Evolutionary conservation across 2,329 filamentous ascomycete species (phyloP).

Genomic region (Fusarium verticillioides): DNA sequence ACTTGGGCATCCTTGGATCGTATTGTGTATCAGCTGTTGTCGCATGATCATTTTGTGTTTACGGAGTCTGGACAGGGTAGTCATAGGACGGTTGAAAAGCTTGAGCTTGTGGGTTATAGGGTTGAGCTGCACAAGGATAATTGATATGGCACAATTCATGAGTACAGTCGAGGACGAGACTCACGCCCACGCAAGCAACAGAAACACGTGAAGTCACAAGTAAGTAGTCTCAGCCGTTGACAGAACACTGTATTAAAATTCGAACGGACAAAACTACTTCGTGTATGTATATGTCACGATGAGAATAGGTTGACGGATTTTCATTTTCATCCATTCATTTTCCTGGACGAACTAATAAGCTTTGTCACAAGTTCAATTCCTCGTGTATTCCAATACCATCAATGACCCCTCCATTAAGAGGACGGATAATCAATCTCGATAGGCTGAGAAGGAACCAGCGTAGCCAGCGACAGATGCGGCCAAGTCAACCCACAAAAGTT

Average conservation of each 20-base stretch:
- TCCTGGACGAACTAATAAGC: rapidly evolving
- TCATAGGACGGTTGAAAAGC: neutral
- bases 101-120: conserved; percentile 20
- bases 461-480: conserved; percentile 12
- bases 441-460: neutral
- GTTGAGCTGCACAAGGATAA: neutral
- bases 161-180: rapidly evolving
- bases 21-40: conserved; percentile 2
- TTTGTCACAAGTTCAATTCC: rapidly evolving
- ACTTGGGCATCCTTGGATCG: conserved; percentile 8
- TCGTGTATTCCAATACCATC: neutral
- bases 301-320: neutral
- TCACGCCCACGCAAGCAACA: neutral
- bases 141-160: neutral
- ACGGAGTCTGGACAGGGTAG: neutral
- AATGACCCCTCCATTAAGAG: rapidly evolving
- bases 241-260: no score
- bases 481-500: conserved; percentile 1
- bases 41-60: conserved; percentile 17
- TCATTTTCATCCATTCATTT: rapidly evolving
- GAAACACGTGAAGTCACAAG: no score
- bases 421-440: neutral
- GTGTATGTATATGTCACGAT: neutral
- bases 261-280: neutral
- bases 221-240: neutral